Conservation (phyloP, 108 stramenopile genomes). For the Licmophora abbreviata region DNA sequence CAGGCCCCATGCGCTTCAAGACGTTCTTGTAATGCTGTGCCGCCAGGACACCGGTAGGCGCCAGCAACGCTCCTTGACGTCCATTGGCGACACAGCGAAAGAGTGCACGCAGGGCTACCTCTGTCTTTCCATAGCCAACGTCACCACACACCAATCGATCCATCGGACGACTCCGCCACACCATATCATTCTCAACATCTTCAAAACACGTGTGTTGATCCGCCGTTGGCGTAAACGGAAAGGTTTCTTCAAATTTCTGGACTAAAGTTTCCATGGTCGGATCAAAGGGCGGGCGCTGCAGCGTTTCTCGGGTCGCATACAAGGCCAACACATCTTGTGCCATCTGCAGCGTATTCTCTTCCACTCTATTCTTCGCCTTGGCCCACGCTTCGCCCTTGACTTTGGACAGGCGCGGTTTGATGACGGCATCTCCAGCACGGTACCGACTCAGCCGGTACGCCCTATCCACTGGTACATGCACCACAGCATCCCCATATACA, state of each 20-base stretch:
- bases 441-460: slow-evolving; percentile 76
- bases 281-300: slow-evolving; percentile 57
- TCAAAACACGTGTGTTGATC: slow-evolving; percentile 85
- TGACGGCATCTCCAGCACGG: slow-evolving; percentile 59
- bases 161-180: slow-evolving; percentile 89
- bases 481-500: slow-evolving; percentile 55
- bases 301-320: slow-evolving; percentile 58
- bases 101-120: slow-evolving; percentile 89
- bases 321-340: slow-evolving; percentile 70
- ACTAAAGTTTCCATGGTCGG: slow-evolving; percentile 50
- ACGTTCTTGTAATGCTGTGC: slow-evolving; percentile 85
- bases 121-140: slow-evolving; percentile 98
- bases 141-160: slow-evolving; percentile 94
- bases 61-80: slow-evolving; percentile 86
- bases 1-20: slow-evolving; percentile 63
- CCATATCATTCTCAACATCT: slow-evolving; percentile 92
- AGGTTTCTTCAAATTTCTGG: slow-evolving; percentile 61
- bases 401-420: slow-evolving; percentile 61
- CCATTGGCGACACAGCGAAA: slow-evolving; percentile 77
- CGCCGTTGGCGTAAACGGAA: slow-evolving; percentile 71
- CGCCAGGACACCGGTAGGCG: slow-evolving; percentile 91
- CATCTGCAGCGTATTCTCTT: slow-evolving; percentile 62
- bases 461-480: slow-evolving; percentile 80
- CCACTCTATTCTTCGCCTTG: slow-evolving; percentile 68
- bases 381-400: slow-evolving; percentile 73